phyloP scores from a whole-genome alignment of 2,329 filamentous ascomycete genomes.

The Neophaeococcomyces aloes region DNA sequence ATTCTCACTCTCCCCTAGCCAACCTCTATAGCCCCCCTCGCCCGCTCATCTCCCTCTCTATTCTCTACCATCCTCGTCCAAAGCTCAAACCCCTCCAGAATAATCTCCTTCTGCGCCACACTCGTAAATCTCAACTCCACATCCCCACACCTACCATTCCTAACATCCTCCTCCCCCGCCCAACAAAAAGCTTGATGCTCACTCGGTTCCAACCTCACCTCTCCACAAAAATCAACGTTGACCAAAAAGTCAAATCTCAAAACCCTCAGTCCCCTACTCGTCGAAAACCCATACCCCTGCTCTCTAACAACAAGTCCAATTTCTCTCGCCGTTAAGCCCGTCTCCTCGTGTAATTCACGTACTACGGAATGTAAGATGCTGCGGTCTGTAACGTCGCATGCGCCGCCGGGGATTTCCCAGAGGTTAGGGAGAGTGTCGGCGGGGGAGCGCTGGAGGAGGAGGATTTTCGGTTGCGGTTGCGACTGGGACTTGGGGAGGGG shows the following conservation, averaged over 20 bases:
- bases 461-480: conserved; percentile 22
- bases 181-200: conserved; percentile 31
- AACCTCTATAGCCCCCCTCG: too few relatives aligned
- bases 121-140: conserved; percentile 12
- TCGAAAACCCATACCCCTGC: conserved; percentile 22
- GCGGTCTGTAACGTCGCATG: conserved; percentile 35
- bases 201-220: conserved; percentile 24
- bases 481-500: too few relatives aligned
- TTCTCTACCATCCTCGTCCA: neutral
- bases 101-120: conserved; percentile 2
- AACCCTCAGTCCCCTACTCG: conserved; percentile 16
- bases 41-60: too few relatives aligned
- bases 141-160: conserved; percentile 6
- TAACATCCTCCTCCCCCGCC: conserved; percentile 30
- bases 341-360: conserved; percentile 44
- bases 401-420: conserved; percentile 46
- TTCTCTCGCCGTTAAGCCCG: conserved; percentile 36
- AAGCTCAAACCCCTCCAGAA: conserved; percentile 10
- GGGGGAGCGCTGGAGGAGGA: conserved; percentile 36
- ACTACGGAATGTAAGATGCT: conserved; percentile 41
- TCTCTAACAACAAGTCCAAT: conserved; percentile 34
- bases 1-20: too few relatives aligned
- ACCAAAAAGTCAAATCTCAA: conserved; percentile 32
- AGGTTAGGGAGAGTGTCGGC: conserved; percentile 30
- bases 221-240: conserved; percentile 27